Base-by-base conservation (phyloP, 2,329 filamentous ascomycete genomes). In the Aspergillus sp. region DNA sequence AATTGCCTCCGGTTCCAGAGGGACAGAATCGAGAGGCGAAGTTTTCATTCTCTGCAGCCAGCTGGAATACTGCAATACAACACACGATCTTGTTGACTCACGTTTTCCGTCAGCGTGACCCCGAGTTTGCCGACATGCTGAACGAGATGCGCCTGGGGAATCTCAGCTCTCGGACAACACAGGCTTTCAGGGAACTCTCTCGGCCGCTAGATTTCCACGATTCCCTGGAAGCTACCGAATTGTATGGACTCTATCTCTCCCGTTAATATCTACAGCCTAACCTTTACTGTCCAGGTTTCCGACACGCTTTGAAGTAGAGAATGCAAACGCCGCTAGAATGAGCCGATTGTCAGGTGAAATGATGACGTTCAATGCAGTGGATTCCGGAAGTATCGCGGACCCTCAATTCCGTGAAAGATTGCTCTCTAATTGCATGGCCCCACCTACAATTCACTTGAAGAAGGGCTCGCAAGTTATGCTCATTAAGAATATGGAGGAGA, bases 401-500 rank as follows among this genome's bases (percentile, higher is more conserved):
- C 81, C 82, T 17, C 76, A 80, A 1, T 75, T 88, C 39, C 87
- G 90, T 33, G 91, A 96, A 46, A 93, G 87, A 69, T 75, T 98
- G 0, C 80, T 99, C 6, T 75, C 84, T 6, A 96, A 93, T 69
- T 96, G 96, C 85, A 97, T 99, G 90, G 93, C 95, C 0, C 93
- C 95, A 0, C 88, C 89, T 66, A 70, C 76, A 0, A 84, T 99
- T 19, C 86, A 90, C 35, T 77, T 99, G 31, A 98, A 97, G 74
- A 88, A 95, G 62, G 91, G 92, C 9, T 91, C 95, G 0, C 96
- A 99, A 71, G 96, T 99, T 45, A 99, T 99, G 95, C 80, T 99
- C n/a, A 97, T 99, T 81, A 99, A 99, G 75, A 99, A 99, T 67
- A 88, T 98, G 77, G 95, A 99, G 69, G 91, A 96, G 40, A 88